phyloP scores from a whole-genome alignment of 1,284 basidiomycete species.

The Heterobasidion parviporum region DNA sequence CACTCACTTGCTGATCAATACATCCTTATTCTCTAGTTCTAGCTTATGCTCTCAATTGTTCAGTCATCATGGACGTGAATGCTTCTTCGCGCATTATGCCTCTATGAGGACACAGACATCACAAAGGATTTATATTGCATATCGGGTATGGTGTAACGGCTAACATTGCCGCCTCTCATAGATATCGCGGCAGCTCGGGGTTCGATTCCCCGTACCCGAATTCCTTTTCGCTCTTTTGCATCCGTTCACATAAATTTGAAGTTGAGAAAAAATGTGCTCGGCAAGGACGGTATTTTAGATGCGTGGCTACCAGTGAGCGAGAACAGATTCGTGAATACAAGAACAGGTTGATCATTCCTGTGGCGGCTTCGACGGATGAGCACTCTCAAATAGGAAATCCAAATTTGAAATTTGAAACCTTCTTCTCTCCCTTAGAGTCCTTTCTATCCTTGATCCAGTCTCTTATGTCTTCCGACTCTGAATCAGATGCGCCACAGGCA shows the following conservation, averaged over 20 bases:
- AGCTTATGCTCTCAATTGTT: too few relatives aligned
- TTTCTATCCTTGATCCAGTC: neutral
- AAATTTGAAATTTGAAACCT: neutral
- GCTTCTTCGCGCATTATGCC: too few relatives aligned
- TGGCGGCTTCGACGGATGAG: too few relatives aligned
- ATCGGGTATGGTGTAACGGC: conserved; percentile 65
- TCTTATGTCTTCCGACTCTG: conserved; percentile 6
- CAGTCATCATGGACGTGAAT: too few relatives aligned
- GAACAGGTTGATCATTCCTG: too few relatives aligned
- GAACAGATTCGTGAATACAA: neutral
- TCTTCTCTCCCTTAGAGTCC: neutral
- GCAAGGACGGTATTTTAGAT: neutral
- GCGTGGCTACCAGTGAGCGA: neutral
- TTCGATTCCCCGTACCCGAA: conserved; percentile 71
- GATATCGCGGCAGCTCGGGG: conserved; percentile 61
- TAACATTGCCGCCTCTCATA: conserved; percentile 67
- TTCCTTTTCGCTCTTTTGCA: conserved; percentile 4
- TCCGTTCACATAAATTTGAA: neutral
- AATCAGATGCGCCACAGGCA: conserved; percentile 21
- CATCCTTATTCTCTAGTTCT: too few relatives aligned
- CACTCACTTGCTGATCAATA: too few relatives aligned
- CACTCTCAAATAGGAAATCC: neutral
- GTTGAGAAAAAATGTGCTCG: neutral
- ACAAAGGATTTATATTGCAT: neutral
- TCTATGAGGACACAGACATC: too few relatives aligned